A percentile compares a stretch with the other conserved stretches of the same genome.
Conservation (phyloP, 2,329 filamentous ascomycete genomes). For the Hymenoscyphus scutula region DNA sequence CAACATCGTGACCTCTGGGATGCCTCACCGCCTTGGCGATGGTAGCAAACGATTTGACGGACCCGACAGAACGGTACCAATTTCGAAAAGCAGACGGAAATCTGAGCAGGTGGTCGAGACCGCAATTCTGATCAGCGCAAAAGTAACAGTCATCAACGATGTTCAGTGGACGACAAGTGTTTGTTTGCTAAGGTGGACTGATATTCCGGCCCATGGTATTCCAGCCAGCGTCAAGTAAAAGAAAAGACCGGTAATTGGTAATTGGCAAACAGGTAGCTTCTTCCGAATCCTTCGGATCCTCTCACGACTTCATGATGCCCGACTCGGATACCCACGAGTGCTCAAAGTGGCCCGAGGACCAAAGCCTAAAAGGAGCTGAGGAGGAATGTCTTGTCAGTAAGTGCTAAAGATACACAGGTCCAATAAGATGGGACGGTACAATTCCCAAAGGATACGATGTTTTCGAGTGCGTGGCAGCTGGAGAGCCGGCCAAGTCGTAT, state of each 20-base stretch:
- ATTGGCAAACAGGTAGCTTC: neutral
- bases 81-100: neutral
- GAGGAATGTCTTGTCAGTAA: neutral
- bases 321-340: constrained; percentile 1
- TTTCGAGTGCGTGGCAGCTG: constrained; percentile 30
- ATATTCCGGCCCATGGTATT: neutral
- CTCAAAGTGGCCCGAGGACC: neutral
- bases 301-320: neutral
- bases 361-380: constrained; percentile 7
- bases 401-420: constrained; percentile 14
- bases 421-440: constrained; percentile 7
- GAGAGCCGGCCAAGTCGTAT: constrained; percentile 33
- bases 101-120: neutral
- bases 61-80: constrained; percentile 27
- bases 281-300: neutral
- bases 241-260: neutral
- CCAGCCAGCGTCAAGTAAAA: constrained; percentile 2
- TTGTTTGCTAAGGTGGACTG: constrained; percentile 4
- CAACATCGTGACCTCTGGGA: constrained; percentile 25
- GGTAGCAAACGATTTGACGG: constrained; percentile 11
- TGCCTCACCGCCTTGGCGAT: constrained; percentile 27
- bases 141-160: neutral
- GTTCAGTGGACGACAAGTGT: neutral
- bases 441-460: constrained; percentile 8
- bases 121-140: neutral